A percentile compares a stretch with the other conserved stretches of the same genome.
phyloP scores from a whole-genome alignment of 305 asterid genomes.

The Solanum hybrid region DNA sequence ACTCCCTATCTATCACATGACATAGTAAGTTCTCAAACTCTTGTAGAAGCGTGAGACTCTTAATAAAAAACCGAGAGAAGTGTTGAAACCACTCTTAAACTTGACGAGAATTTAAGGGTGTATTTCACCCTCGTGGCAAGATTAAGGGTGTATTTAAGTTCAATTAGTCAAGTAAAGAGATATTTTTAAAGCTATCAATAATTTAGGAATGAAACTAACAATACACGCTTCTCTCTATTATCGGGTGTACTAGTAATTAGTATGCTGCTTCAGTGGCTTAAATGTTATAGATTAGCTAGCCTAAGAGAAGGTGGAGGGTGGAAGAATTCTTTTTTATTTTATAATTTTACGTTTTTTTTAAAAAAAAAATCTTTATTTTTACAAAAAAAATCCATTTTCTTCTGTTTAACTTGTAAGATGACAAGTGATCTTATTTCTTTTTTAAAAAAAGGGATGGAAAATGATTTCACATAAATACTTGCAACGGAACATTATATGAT shows the following conservation, averaged over 20 bases:
- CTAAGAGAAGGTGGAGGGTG: neutral
- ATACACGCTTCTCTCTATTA: too few species aligned
- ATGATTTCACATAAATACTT: neutral
- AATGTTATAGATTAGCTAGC: neutral
- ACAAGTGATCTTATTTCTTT: neutral
- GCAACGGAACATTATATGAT: neutral
- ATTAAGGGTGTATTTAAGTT: too few species aligned
- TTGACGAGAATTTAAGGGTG: neutral
- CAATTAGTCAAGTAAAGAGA: neutral
- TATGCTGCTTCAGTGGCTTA: neutral
- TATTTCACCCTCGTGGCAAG: too few species aligned
- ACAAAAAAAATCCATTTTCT: neutral
- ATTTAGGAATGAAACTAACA: too few species aligned
- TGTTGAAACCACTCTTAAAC: neutral
- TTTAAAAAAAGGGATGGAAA: neutral
- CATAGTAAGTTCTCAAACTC: neutral
- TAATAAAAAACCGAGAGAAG: too few species aligned
- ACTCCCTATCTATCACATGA: neutral
- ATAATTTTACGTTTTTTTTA: too few species aligned
- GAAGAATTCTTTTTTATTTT: neutral
- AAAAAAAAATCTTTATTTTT: neutral
- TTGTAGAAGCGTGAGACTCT: neutral
- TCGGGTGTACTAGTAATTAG: neutral
- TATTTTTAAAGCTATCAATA: too few species aligned
- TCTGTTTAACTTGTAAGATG: neutral